These are phyloP conservation scores for Blumeriella jaapii DNA, from an alignment of 2,329 filamentous ascomycete genomes.

Conservation along the genomic window DNA sequence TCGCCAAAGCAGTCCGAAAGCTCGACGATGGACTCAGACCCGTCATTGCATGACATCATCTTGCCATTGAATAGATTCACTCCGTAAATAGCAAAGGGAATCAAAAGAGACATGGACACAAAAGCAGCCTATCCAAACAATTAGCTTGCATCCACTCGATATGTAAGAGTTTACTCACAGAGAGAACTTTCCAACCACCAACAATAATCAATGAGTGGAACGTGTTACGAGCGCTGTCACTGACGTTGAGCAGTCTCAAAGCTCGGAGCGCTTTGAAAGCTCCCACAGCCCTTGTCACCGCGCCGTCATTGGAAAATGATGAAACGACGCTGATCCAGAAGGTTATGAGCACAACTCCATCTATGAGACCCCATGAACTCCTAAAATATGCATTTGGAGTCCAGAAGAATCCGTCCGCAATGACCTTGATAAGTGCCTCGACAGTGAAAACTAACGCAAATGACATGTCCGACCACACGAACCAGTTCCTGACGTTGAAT, in stretches of 20 bases:
- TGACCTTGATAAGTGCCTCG: conserved; percentile 82
- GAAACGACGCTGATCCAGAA: conserved; percentile 92
- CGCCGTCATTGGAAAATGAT: conserved; percentile 68
- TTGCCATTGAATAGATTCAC: conserved; percentile 84
- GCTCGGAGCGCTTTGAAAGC: conserved; percentile 96
- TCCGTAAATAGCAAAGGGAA: conserved; percentile 94
- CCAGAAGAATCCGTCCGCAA: conserved; percentile 92
- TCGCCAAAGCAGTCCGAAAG: conserved; percentile 76
- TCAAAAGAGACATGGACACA: conserved; percentile 84
- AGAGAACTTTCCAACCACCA: conserved; percentile 83
- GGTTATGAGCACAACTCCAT: conserved; percentile 80
- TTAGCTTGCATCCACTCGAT: too few relatives aligned
- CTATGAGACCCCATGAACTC: conserved; percentile 93
- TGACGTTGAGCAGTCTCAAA: conserved; percentile 83
- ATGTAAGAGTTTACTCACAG: too few relatives aligned
- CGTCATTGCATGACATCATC: conserved; percentile 72
- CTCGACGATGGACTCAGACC: conserved; percentile 39
- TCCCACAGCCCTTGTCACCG: conserved; percentile 80
- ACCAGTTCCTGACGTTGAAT: conserved; percentile 69
- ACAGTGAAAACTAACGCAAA: conserved; percentile 80
- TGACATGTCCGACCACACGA: conserved; percentile 83
- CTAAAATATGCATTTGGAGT: conserved; percentile 96
- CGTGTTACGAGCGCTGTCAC: conserved; percentile 87
- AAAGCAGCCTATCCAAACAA: conserved; percentile 52
- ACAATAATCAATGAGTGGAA: conserved; percentile 95